Percentiles rank a stretch among this genome's conserved stretches.
Evolutionary conservation across 192 early-diverging fungal species (phyloP).

Genomic region (Gonapodya prolifera): DNA sequence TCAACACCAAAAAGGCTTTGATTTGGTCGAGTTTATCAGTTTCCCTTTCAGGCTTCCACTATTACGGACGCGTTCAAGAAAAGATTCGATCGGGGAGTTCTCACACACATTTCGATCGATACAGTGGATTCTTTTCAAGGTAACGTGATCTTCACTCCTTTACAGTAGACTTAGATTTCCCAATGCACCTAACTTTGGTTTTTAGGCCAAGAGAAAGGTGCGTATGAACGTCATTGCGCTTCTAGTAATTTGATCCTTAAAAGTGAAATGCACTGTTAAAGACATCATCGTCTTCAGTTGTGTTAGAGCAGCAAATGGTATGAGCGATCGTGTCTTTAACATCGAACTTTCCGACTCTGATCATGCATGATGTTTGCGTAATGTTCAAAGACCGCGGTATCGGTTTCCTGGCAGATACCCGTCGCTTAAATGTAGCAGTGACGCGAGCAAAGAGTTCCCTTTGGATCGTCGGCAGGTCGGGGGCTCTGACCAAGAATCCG

Average conservation of each 20-base stretch:
- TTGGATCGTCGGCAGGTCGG: conserved; percentile 64
- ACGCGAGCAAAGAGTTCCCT: conserved; percentile 76
- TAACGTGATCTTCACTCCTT: conserved; percentile 9
- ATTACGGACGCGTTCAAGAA: conserved; percentile 46
- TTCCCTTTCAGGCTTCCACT: no score
- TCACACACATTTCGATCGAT: conserved; percentile 76
- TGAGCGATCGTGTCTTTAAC: neutral
- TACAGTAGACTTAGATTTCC: no score
- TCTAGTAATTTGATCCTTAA: no score
- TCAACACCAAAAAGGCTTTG: no score
- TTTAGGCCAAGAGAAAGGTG: conserved; percentile 89
- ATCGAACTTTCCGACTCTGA: neutral
- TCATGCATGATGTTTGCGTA: neutral
- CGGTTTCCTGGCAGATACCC: conserved; percentile 69
- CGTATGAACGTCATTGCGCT: no score
- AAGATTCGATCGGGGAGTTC: conserved; percentile 46
- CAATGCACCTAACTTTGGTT: no score
- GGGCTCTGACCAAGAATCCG: conserved; percentile 39
- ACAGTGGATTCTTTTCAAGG: conserved; percentile 37
- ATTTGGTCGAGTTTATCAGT: no score
- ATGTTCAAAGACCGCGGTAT: conserved; percentile 28
- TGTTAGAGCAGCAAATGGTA: conserved; percentile 55
- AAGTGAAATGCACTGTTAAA: no score
- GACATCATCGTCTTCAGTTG: conserved; percentile 94
- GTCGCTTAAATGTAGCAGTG: conserved; percentile 65